Conservation (phyloP, 208 protist genomes). For the Crithidia acanthocephali region DNA sequence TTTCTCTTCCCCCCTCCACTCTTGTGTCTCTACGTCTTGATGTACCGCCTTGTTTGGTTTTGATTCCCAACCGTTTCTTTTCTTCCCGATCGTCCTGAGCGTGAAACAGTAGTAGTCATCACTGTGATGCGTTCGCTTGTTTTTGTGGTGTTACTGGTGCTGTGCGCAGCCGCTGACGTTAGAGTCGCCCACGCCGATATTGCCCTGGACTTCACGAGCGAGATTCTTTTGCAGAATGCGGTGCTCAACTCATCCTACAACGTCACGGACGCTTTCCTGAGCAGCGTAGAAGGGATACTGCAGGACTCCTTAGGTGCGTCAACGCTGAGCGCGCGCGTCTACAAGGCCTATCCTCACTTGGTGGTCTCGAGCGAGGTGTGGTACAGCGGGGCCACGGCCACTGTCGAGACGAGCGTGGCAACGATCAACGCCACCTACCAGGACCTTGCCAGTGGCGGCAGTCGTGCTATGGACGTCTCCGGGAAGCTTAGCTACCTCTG, state of each 20-base stretch:
- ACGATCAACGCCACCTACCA: slow-evolving; percentile 39
- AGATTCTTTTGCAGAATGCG: slow-evolving; percentile 48
- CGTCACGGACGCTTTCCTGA: slow-evolving; percentile 29
- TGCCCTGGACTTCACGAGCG: slow-evolving; percentile 40
- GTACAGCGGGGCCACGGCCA: slow-evolving; percentile 26
- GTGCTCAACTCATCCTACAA: slow-evolving; percentile 29
- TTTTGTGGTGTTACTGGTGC: not conserved
- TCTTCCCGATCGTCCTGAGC: too few relatives aligned
- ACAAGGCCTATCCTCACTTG: slow-evolving; percentile 36
- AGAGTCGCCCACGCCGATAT: slow-evolving; percentile 10
- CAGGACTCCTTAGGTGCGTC: slow-evolving; percentile 24
- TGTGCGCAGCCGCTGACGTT: not conserved
- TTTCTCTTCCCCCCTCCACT: too few relatives aligned
- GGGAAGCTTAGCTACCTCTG: slow-evolving; percentile 44
- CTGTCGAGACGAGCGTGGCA: slow-evolving; percentile 20
- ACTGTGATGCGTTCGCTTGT: not conserved
- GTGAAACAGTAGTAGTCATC: not conserved
- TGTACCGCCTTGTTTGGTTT: too few relatives aligned
- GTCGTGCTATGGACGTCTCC: slow-evolving; percentile 8
- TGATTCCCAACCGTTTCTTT: too few relatives aligned
- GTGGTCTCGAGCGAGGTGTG: slow-evolving; percentile 43
- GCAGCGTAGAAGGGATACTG: slow-evolving; percentile 28
- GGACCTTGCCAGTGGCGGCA: slow-evolving; percentile 13
- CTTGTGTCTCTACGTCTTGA: too few relatives aligned
- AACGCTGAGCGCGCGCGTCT: slow-evolving; percentile 21